A percentile compares a stretch with the other conserved stretches of the same genome.
These are phyloP conservation scores for Hyaloperonospora brassicae DNA, from an alignment of 352 stramenopile species.

Conservation along the genomic window DNA sequence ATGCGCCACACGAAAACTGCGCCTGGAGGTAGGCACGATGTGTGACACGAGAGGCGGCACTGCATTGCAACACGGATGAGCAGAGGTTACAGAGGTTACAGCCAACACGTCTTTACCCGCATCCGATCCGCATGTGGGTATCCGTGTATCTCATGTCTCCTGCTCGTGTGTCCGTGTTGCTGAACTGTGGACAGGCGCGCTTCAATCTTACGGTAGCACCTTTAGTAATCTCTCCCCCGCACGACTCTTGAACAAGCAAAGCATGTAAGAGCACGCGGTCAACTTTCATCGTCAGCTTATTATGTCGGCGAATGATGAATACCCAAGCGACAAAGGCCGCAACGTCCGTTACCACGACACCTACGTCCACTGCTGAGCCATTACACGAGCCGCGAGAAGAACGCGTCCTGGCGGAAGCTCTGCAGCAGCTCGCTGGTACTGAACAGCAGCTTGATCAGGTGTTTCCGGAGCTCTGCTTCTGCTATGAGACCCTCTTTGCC, in stretches of 20 bases:
- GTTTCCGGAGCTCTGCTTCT: conserved; percentile 52
- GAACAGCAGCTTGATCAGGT: conserved; percentile 67
- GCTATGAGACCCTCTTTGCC: conserved; percentile 59
- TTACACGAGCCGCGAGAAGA: conserved; percentile 69
- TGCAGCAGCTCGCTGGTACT: conserved; percentile 61
- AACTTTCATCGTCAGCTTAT: conserved; percentile 16
- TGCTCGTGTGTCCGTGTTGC: conserved; percentile 13
- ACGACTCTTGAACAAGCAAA: conserved; percentile 12
- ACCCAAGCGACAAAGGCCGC: conserved; percentile 5
- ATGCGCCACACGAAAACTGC: not conserved
- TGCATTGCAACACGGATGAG: conserved; percentile 11
- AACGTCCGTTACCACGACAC: conserved; percentile 7
- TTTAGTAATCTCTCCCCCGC: not conserved
- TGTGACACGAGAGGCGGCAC: conserved; percentile 4
- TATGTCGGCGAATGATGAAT: conserved; percentile 18
- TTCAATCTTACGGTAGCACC: not conserved
- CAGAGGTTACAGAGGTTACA: conserved; percentile 18
- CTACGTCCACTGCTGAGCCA: conserved; percentile 5
- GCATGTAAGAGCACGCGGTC: conserved; percentile 19
- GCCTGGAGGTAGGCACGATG: not conserved
- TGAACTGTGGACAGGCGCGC: conserved; percentile 16
- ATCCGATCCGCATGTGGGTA: conserved; percentile 3
- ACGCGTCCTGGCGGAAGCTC: conserved; percentile 62
- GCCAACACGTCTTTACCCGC: conserved; percentile 15
- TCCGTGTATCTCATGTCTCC: conserved; percentile 23